These are phyloP conservation scores for Paracoccidioides brasiliensis DNA, from an alignment of 2,329 filamentous ascomycete species.

Conservation along the genomic window DNA sequence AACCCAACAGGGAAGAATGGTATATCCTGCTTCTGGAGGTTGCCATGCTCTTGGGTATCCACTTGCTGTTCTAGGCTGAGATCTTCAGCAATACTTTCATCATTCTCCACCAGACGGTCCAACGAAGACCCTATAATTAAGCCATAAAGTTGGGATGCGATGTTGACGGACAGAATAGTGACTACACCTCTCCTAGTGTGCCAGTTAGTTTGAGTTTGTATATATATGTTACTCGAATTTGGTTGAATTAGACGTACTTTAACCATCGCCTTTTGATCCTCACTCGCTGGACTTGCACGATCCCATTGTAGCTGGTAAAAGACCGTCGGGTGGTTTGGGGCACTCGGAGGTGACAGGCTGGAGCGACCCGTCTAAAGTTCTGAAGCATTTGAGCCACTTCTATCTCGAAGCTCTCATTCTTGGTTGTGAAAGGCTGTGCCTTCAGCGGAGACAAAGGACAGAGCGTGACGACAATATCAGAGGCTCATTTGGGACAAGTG, in stretches of 20 bases:
- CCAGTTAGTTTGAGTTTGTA: not conserved
- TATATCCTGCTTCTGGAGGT: not conserved
- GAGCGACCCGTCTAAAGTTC: constrained; percentile 2
- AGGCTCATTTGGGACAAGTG: not conserved
- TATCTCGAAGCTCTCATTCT: not conserved
- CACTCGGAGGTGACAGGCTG: constrained; percentile 1
- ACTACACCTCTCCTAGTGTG: not conserved
- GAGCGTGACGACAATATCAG: not conserved
- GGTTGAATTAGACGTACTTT: not conserved
- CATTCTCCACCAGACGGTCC: not conserved
- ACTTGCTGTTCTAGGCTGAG: not conserved
- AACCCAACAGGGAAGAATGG: constrained; percentile 10
- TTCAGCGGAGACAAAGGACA: no score
- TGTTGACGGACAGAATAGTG: not conserved
- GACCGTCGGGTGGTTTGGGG: not conserved
- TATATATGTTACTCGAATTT: not conserved
- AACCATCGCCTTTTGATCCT: constrained; percentile 5
- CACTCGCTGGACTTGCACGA: constrained; percentile 7
- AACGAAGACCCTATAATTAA: not conserved
- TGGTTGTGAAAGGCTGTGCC: not conserved
- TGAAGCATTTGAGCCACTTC: constrained; percentile 2
- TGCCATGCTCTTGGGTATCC: constrained; percentile 2
- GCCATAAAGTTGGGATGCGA: not conserved
- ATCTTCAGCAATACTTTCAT: not conserved
- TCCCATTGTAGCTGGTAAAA: constrained; percentile 1